These are phyloP conservation scores for Penicillium parvum DNA, from an alignment of 495 filamentous ascomycete genomes.

Conservation along the genomic window DNA sequence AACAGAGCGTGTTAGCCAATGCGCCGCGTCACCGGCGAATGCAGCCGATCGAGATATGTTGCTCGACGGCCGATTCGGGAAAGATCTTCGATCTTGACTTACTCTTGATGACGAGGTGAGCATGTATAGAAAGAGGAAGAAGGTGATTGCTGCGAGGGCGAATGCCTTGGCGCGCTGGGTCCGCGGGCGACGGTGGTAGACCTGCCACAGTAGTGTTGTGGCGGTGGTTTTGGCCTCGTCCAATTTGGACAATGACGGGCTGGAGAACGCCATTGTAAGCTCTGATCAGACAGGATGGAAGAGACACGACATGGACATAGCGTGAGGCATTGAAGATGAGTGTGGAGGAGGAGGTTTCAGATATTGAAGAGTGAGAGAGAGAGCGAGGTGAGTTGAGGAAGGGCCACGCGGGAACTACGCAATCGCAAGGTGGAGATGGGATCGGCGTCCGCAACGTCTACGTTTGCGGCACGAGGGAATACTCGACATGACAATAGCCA, in stretches of 20 bases:
- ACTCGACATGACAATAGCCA: neutral
- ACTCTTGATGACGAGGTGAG: conserved; percentile 24
- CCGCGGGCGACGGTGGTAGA: conserved; percentile 29
- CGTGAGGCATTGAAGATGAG: neutral
- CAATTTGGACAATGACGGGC: conserved; percentile 24
- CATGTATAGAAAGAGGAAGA: conserved; percentile 23
- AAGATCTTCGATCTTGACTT: conserved; percentile 9
- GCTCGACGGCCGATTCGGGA: neutral
- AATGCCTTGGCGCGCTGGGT: conserved; percentile 26
- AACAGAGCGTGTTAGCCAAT: conserved; percentile 9
- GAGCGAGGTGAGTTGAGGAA: no score
- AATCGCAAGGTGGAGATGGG: conserved; percentile 20
- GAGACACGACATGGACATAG: conserved; percentile 8
- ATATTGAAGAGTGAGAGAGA: no score
- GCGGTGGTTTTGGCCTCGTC: conserved; percentile 26
- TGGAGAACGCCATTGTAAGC: conserved; percentile 29
- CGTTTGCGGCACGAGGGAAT: conserved; percentile 11
- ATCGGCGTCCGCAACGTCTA: conserved; percentile 12
- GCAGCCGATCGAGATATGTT: conserved; percentile 5
- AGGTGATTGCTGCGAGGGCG: conserved; percentile 18
- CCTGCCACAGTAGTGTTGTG: conserved; percentile 25
- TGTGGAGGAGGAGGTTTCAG: conserved; percentile 4
- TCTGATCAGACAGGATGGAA: conserved; percentile 1
- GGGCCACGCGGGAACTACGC: conserved; percentile 24
- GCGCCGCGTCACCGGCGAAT: neutral